phyloP scores from a whole-genome alignment of 305 asterid genomes.

The Euphrasia arctica region DNA sequence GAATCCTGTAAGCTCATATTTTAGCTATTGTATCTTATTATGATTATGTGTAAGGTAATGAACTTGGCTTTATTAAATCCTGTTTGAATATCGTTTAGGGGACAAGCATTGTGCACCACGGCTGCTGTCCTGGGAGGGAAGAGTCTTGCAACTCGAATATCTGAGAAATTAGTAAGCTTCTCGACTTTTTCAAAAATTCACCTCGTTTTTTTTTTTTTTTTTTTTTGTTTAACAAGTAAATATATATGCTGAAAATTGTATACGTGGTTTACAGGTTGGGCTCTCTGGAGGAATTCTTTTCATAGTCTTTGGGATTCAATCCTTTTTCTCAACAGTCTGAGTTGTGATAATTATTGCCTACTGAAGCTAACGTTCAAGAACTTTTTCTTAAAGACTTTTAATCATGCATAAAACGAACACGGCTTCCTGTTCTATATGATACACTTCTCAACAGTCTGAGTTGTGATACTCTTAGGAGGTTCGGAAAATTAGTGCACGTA shows the following conservation, averaged over 20 bases:
- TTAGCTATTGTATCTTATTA: not conserved
- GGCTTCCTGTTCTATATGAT: no score
- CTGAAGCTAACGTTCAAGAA: no score
- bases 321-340: constrained; percentile 70
- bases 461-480: not conserved
- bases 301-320: constrained; percentile 90
- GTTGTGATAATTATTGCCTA: constrained; percentile 29
- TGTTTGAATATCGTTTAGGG: constrained; percentile 44
- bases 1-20: constrained; percentile 68
- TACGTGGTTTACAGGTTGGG: constrained; percentile 48
- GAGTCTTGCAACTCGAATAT: constrained; percentile 84
- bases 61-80: not conserved
- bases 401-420: not conserved
- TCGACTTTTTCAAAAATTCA: constrained; percentile 7
- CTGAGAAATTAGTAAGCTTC: constrained; percentile 71
- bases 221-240: not conserved
- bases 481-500: not conserved
- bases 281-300: constrained; percentile 90
- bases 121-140: constrained; percentile 98
- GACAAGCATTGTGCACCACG: constrained; percentile 90
- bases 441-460: no score
- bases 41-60: no score
- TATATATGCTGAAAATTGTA: not conserved
- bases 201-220: not conserved
- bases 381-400: not conserved